Evolutionary conservation across 1,284 basidiomycete species (phyloP).

Genomic region (Cystobasidium slooffiae): DNA sequence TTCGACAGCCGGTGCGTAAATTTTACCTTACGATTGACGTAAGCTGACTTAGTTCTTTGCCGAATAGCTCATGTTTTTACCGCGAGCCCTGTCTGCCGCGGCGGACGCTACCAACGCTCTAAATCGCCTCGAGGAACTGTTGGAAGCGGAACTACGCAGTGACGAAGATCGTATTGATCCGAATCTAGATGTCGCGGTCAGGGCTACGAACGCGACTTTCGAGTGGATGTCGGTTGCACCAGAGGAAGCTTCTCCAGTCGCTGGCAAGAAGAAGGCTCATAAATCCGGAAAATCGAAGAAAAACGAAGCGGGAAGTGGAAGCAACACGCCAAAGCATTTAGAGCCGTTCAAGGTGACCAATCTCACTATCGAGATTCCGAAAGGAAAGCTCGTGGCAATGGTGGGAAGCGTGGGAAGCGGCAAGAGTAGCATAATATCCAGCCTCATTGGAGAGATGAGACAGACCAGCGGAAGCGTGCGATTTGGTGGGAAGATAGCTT

Average conservation of each 20-base stretch:
- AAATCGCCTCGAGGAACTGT: constrained; percentile 68
- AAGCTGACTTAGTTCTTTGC: background rate
- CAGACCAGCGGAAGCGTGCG: constrained; percentile 62
- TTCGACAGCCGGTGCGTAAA: constrained; percentile 59
- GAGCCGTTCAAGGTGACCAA: constrained; percentile 59
- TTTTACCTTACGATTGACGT: background rate
- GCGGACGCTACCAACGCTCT: constrained; percentile 74
- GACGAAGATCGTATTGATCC: constrained; percentile 65
- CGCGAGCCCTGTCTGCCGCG: constrained; percentile 73
- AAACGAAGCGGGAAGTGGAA: constrained; percentile 44
- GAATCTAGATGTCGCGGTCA: constrained; percentile 66
- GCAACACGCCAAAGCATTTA: constrained; percentile 52
- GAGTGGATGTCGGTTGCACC: constrained; percentile 78
- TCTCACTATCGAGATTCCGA: constrained; percentile 64
- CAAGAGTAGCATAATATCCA: constrained; percentile 70
- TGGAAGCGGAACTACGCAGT: constrained; percentile 74
- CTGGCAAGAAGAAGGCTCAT: constrained; percentile 47
- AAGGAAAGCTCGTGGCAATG: constrained; percentile 67
- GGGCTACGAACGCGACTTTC: constrained; percentile 71
- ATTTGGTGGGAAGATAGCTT: constrained; percentile 51
- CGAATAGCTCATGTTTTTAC: constrained; percentile 60
- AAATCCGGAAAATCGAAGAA: constrained; percentile 52
- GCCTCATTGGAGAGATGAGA: constrained; percentile 75
- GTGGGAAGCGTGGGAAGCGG: constrained; percentile 51
- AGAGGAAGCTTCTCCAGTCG: constrained; percentile 46